Evolutionary conservation across 768 basidiomycete species (phyloP).

Genomic region (Kondoa malvinella): DNA sequence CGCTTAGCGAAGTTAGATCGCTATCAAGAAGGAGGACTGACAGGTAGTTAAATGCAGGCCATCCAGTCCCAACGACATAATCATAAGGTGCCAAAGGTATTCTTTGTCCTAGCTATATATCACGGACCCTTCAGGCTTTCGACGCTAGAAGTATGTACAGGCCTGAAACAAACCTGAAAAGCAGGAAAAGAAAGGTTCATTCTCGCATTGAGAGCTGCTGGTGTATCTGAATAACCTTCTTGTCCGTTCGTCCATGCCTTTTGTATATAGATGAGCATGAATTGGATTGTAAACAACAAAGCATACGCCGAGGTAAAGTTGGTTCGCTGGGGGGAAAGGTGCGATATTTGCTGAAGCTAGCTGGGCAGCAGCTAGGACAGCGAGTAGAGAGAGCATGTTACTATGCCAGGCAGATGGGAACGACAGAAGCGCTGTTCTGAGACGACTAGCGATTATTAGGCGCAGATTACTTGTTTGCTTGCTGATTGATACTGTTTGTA

Average conservation of each 20-base stretch:
- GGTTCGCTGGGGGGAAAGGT: background rate
- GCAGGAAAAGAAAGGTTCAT: background rate
- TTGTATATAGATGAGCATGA: no score
- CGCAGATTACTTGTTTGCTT: no score
- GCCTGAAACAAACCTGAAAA: no score
- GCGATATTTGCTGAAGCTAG: background rate
- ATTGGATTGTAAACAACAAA: no score
- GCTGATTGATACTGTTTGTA: no score
- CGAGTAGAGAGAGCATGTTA: background rate
- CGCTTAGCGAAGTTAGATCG: background rate
- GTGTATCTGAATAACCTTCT: background rate
- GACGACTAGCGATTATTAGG: background rate
- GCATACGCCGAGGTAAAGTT: background rate
- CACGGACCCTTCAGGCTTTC: no score
- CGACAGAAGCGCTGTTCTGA: background rate
- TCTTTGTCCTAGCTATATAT: background rate
- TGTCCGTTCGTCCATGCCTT: background rate
- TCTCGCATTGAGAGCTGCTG: background rate
- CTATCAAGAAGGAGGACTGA: background rate
- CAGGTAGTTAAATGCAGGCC: background rate
- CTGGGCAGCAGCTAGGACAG: background rate
- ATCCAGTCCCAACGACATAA: background rate
- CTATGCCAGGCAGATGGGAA: background rate
- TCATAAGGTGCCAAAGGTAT: constrained; percentile 7
- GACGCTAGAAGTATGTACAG: no score